phyloP scores from a whole-genome alignment of 495 filamentous ascomycete species.

The Sordaria brevicollis region DNA sequence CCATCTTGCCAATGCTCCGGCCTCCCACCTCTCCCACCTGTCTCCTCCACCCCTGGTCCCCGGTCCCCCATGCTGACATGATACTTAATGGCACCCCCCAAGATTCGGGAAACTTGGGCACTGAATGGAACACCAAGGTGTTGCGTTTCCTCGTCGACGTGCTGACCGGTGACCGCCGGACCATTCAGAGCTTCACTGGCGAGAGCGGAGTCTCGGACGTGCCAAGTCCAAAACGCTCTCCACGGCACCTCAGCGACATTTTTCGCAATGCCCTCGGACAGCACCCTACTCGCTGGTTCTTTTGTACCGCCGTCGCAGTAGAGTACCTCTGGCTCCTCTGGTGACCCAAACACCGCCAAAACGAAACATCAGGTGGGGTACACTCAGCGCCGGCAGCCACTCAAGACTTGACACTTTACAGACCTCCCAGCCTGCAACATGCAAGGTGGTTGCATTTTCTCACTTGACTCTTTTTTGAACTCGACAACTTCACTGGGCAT shows the following conservation, averaged over 20 bases:
- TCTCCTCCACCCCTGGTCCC: background rate
- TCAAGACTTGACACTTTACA: constrained; percentile 25
- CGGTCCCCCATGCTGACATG: background rate
- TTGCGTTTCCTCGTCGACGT: background rate
- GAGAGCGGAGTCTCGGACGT: background rate
- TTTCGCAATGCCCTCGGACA: background rate
- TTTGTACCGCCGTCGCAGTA: background rate
- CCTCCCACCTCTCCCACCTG: background rate
- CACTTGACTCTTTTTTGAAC: background rate
- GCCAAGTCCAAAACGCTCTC: background rate
- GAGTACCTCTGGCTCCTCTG: background rate
- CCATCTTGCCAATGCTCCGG: background rate
- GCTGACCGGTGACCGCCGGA: background rate
- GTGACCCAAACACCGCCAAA: constrained; percentile 4
- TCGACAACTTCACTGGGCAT: background rate
- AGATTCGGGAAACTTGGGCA: background rate
- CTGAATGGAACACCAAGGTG: background rate
- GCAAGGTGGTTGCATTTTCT: constrained; percentile 17
- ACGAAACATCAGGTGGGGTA: constrained; percentile 15
- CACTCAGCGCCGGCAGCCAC: constrained; percentile 14
- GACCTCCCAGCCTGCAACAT: constrained; percentile 18
- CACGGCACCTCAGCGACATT: background rate
- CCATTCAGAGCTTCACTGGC: background rate
- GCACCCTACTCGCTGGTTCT: background rate
- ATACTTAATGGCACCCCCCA: background rate